phyloP scores from a whole-genome alignment of 2,329 filamentous ascomycete species.

The Fusarium tricinctum region DNA sequence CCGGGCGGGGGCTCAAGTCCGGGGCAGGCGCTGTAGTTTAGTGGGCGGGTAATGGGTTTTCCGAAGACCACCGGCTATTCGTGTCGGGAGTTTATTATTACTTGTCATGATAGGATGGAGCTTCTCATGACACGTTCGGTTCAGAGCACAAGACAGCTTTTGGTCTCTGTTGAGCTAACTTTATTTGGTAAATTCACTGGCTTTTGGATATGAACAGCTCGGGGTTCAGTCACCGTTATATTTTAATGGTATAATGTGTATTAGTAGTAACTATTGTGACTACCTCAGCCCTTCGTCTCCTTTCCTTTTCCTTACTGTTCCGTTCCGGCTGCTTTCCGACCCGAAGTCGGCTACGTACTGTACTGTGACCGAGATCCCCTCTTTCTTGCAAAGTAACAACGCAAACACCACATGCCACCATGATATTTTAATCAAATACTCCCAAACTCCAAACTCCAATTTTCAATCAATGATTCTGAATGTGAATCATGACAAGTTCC shows the following conservation, averaged over 20 bases:
- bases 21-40: conserved; percentile 28
- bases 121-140: conserved; percentile 25
- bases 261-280: conserved; percentile 39
- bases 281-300: background rate
- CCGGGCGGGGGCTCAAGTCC: conserved; percentile 46
- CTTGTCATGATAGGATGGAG: conserved; percentile 41
- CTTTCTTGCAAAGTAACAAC: conserved; percentile 6
- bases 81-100: conserved; percentile 44
- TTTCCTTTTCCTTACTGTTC: background rate
- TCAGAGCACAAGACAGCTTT: background rate
- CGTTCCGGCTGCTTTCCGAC: conserved; percentile 34
- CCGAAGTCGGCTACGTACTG: conserved; percentile 32
- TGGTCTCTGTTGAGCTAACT: conserved; percentile 14
- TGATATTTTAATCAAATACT: conserved; percentile 27
- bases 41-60: conserved; percentile 49
- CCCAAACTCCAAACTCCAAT: conserved; percentile 6
- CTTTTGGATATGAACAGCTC: conserved; percentile 11
- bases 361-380: conserved; percentile 4
- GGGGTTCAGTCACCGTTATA: conserved; percentile 40
- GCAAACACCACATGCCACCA: conserved; percentile 16
- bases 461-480: conserved; percentile 2
- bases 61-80: conserved; percentile 45
- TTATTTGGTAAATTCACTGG: conserved; percentile 14
- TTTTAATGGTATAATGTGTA: conserved; percentile 23
- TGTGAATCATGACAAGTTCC: conserved; percentile 4